Evolutionary conservation across 306 rosid species (phyloP), one percentile per base, ranked within the genome.

Genomic region (Myrica gale): DNA sequence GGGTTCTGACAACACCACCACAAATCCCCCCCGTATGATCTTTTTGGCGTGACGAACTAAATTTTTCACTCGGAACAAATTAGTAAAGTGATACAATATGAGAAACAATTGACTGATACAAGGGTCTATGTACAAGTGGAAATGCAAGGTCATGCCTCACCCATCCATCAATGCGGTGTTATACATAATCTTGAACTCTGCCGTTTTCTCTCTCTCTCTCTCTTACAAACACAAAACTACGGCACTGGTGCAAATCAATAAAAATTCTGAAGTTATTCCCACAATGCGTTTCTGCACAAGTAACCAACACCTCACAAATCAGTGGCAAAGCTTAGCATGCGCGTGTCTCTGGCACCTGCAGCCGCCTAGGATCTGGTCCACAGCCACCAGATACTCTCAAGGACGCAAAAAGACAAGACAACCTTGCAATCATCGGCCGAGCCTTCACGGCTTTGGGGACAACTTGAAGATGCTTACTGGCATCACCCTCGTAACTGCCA

Each of bases 281-380:
- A 69, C 58, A 52, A 53, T 58, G 72, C 74, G 81, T 78, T 81
- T 74, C 84, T 76, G 77, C 80, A 84, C 88, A 86, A 65, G 77
- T 82, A 85, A 78, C 86, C 77, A 39, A 77, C 76, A 70, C 58
- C 74, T 57, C 74, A 73, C 57, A 57, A 7, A 21, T 51, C 47
- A 69, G 60, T 69, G 71, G 74, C 46, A 50, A 5, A 42, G 79
- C 82, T 90, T 82, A 95, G 81, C 97, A 95, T 46, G 98, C 98
- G 10, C 96, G 95, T 8, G 98, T 90, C 86, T 92, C 96, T 0
- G 97, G 82, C 56, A 90, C 92, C 1, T 96, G 92, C 71, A 95
- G 68, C 79, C 92, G 89, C 90, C 96, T 87, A 2, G 75, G 66
- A 53, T 84, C 82, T 47, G 90, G 79, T 74, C 85, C 87, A 68